Evolutionary conservation across 2,329 filamentous ascomycete genomes (phyloP).

Genomic region (Venturia asperata): DNA sequence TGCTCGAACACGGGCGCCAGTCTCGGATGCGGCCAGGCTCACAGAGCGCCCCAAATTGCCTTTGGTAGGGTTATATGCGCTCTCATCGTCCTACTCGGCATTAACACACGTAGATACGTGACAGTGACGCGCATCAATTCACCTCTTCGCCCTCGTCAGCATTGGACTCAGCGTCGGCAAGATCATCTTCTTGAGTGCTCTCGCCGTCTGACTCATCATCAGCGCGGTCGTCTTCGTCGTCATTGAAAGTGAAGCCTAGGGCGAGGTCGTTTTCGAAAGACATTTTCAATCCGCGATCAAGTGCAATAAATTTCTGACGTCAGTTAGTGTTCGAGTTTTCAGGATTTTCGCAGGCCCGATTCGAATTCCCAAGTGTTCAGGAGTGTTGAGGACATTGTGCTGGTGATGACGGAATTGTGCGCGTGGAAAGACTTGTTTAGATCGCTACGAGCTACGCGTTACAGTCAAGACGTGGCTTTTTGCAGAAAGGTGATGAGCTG

Average conservation of each 20-base stretch:
- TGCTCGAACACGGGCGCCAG: constrained; percentile 30
- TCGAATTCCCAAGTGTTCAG: not conserved
- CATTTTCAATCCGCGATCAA: not conserved
- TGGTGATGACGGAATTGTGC: not conserved
- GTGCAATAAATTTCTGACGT: not conserved
- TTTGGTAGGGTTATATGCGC: not conserved
- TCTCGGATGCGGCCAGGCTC: not conserved
- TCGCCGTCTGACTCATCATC: not conserved
- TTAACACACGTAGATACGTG: not conserved
- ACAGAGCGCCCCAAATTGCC: not conserved
- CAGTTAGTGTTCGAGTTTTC: not conserved
- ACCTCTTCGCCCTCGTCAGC: not conserved
- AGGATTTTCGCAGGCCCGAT: not conserved
- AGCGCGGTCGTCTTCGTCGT: not conserved
- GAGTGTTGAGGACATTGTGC: not conserved
- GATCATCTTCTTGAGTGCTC: not conserved
- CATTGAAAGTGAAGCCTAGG: constrained; percentile 11
- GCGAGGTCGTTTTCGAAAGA: constrained; percentile 7
- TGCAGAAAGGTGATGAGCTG: not conserved
- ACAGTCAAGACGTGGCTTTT: not conserved
- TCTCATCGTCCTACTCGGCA: not conserved
- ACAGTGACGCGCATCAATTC: not conserved
- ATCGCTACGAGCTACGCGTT: not conserved
- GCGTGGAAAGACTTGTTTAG: not conserved
- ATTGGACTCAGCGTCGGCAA: constrained; percentile 12